These are phyloP conservation scores for Ogataea saltuana DNA, from an alignment of 805 yeast genomes.

Conservation along the genomic window DNA sequence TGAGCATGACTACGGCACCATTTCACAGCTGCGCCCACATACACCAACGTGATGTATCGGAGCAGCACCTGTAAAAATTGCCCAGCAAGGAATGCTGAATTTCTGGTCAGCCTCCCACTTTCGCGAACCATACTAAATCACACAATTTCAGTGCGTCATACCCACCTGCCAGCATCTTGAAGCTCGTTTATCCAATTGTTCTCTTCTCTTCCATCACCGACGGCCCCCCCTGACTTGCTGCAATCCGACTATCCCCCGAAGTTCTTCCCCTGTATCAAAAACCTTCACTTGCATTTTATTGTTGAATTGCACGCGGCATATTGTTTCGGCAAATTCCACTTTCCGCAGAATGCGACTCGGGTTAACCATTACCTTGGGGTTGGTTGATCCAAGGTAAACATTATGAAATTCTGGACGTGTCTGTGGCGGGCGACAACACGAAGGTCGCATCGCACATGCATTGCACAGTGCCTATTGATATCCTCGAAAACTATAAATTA, in stretches of 20 bases:
- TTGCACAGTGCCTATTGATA: too few relatives aligned
- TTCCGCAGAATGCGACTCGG: not conserved
- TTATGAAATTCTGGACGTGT: not conserved
- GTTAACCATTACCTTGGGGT: conserved; percentile 2
- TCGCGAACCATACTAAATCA: not conserved
- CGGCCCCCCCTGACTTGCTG: conserved; percentile 2
- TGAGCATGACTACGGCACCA: not conserved
- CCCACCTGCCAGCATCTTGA: not conserved
- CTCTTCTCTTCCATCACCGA: conserved; percentile 1
- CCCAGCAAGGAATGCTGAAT: too few relatives aligned
- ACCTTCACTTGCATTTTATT: conserved; percentile 4
- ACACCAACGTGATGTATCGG: too few relatives aligned
- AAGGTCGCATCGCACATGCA: too few relatives aligned
- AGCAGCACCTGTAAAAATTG: too few relatives aligned
- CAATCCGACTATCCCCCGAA: not conserved
- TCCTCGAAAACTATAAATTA: conserved; percentile 5
- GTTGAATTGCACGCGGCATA: not conserved
- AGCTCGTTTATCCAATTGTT: not conserved
- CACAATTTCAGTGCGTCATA: conserved; percentile 3
- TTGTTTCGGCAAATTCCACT: conserved; percentile 3
- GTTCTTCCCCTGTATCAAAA: not conserved
- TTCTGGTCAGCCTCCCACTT: not conserved
- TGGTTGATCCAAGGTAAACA: not conserved
- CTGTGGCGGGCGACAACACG: too few relatives aligned
- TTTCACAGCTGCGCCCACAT: not conserved